Evolutionary conservation across 148 eudicot species (phyloP), one percentile per base, ranked within the genome.

Genomic region (Persicaria tinctoria): DNA sequence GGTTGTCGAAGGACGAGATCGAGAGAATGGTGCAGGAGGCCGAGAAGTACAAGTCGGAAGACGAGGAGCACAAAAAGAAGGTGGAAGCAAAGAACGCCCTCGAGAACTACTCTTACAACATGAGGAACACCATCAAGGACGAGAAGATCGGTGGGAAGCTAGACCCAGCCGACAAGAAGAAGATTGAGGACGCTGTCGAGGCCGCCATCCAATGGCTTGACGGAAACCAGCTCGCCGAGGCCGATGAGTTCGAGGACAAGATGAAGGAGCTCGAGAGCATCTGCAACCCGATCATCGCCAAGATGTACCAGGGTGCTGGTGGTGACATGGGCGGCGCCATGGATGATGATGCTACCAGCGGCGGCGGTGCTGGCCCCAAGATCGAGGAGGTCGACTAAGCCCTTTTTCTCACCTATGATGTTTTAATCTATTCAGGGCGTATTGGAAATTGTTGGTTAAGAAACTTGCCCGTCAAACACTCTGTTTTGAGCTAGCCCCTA

Each of bases 101-200:
- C 0, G 72, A 68, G 72, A 68, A 68, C 20, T 68, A 68, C 8
- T 47, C 72, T 0, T 68, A 68, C 72, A 73, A 73, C 75, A 73
- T 73, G 75, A 73, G 75, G 48, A 73, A 73, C 59, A 73, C 75
- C 1, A 73, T 73, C 27, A 73, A 73, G 75, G 75, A 73, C 38
- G 75, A 73, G 75, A 73, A 73, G 75, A 73, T 73, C 3, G 75
- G 75, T 1, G 75, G 75, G 46, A 73, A 73, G 63, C 63, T 73
- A 6, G 75, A 73, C 49, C 48, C 75, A 2, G 75, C 59, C 5
- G 75, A 73, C 64, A 73, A 73, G 63, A 54, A 53, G 75, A 73
- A 73, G 75, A 73, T 73, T 8, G 75, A 73, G 49, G 75, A 73
- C 1, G 75, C 75, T n/a, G 54, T 73, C 32, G 75, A 73, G 75